A percentile compares a stretch with the other conserved stretches of the same genome.
These are phyloP conservation scores for Zymoseptoria crescenta DNA, from an alignment of 2,329 filamentous ascomycete species.

Conservation along the genomic window DNA sequence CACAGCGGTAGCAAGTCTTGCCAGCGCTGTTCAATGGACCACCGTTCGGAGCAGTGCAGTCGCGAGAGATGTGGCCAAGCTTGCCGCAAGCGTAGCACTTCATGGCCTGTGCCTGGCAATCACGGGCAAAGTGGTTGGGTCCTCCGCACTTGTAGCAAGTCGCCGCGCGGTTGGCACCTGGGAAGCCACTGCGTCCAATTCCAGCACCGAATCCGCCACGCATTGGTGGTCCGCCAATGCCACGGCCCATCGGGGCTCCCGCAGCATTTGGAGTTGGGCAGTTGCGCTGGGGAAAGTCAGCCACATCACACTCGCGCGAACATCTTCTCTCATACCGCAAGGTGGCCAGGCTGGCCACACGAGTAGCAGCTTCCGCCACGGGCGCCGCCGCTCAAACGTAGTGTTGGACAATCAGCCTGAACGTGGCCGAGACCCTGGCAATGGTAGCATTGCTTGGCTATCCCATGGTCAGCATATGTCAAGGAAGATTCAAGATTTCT, in stretches of 20 bases:
- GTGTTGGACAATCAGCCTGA: slow-evolving; percentile 95
- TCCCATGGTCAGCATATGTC: slow-evolving; percentile 16
- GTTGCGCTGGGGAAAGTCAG: slow-evolving; percentile 51
- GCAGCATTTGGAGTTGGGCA: slow-evolving; percentile 69
- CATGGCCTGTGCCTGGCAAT: slow-evolving; percentile 97
- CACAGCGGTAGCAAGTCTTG: slow-evolving; percentile 98
- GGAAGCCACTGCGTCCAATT: slow-evolving; percentile 63
- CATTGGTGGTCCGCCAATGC: slow-evolving; percentile 49
- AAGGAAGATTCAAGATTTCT: not conserved
- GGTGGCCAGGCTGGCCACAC: slow-evolving; percentile 85
- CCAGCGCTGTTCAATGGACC: slow-evolving; percentile 82
- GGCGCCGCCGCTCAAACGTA: slow-evolving; percentile 75
- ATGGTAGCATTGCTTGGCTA: slow-evolving; percentile 98
- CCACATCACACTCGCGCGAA: not conserved
- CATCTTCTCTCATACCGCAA: slow-evolving; percentile 57
- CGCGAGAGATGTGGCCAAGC: slow-evolving; percentile 84
- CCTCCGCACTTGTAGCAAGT: slow-evolving; percentile 67
- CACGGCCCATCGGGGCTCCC: slow-evolving; percentile 47
- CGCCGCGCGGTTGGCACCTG: slow-evolving; percentile 56
- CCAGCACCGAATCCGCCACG: slow-evolving; percentile 63
- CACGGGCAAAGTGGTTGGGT: slow-evolving; percentile 95
- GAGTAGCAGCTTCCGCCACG: slow-evolving; percentile 90
- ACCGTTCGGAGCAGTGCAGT: slow-evolving; percentile 95
- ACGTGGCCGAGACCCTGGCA: slow-evolving; percentile 98
- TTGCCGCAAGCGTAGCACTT: slow-evolving; percentile 98